These are phyloP conservation scores for Arthroderma uncinatum DNA, from an alignment of 2,329 filamentous ascomycete species.

Conservation along the genomic window DNA sequence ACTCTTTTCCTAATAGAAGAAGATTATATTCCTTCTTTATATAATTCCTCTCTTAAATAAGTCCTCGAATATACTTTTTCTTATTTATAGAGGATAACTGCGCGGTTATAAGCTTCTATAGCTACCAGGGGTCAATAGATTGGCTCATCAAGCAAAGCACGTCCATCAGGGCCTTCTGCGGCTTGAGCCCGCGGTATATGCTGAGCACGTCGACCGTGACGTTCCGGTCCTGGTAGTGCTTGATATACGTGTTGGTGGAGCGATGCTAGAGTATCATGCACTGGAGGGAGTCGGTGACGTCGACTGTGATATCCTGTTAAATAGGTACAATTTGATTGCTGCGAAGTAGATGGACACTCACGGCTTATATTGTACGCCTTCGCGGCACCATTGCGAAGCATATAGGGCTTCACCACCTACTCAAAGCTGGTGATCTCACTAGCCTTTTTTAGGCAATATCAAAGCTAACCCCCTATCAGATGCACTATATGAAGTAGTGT, in stretches of 20 bases:
- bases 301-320: not conserved
- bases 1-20: not conserved
- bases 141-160: constrained; percentile 6
- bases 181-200: constrained; percentile 3
- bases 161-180: constrained; percentile 7
- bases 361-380: no score
- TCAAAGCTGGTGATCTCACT: no score
- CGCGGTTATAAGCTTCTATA: constrained; percentile 5
- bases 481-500: not conserved
- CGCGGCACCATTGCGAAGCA: no score
- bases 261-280: constrained; percentile 17
- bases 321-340: no score
- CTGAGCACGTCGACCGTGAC: not conserved
- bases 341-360: no score
- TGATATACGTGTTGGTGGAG: constrained; percentile 5
- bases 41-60: not conserved
- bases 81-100: constrained; percentile 10
- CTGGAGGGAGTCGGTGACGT: constrained; percentile 14
- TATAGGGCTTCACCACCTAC: no score
- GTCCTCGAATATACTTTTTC: not conserved
- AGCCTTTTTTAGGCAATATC: no score
- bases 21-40: not conserved
- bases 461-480: constrained; percentile 2
- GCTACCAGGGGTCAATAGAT: constrained; percentile 7
- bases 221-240: not conserved